Evolutionary conservation across 2,329 filamentous ascomycete species (phyloP), one percentile per base, ranked within the genome.

Genomic region (Sarocladiaceae sp.): DNA sequence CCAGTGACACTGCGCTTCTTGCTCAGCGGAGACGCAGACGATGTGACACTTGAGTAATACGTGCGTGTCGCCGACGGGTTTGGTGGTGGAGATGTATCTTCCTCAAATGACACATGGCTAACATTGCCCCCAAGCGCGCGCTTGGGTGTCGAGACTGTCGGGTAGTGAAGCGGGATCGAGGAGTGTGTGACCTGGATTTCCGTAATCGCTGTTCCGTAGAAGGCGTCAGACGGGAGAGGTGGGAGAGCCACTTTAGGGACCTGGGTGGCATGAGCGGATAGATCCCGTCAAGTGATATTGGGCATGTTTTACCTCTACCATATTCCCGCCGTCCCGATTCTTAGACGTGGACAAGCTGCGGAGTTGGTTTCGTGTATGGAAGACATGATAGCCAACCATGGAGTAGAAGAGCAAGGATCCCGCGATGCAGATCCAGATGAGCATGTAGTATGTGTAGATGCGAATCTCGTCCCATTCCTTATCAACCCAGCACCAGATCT

Each of bases 401-500:
- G 77, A 65, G 57, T 84, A 83, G 52, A 82, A 80, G 47, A 78
- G 52, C 15, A 76, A 65, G 0, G 80, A 83, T 12, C 80, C 66
- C 42, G 74, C 63, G 50, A 82, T 82, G 62, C 80, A 84, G 11
- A 78, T 69, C 80, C 80, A 83, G 44, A 83, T 79, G 3, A 81
- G 76, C 56, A 83, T 71, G 61, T 84, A 84, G 63, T 83, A 84
- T 6, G 78, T 78, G 58, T 77, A 83, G 39, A 84, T 83, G 28
- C 80, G 78, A 13, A 83, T 69, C 36, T 72, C 69, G 56, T 78
- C 78, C 76, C 77, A 82, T 29, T 71, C 66, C 29, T 68, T 67
- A 53, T 73, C 74, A 40, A 84, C 81, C 80, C 80, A 84, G 63
- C 80, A 84, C 80, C 80, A 84, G 20, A 84, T 74, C 80, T 83